phyloP scores from a whole-genome alignment of 495 filamentous ascomycete genomes.

The Ascodesmis nigricans region DNA sequence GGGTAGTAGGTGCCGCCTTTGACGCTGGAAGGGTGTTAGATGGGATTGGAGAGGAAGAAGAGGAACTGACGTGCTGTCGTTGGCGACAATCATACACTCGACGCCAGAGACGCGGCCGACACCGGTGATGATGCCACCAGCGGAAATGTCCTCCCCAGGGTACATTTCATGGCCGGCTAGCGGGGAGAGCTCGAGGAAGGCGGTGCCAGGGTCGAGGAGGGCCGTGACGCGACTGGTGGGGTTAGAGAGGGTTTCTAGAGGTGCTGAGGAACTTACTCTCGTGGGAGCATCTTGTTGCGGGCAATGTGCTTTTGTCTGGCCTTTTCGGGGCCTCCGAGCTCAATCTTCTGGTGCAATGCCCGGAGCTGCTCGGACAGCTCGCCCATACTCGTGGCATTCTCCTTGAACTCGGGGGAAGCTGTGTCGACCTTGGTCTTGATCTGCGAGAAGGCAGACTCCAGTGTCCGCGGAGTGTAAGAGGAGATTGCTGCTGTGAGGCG shows the following conservation, averaged over 20 bases:
- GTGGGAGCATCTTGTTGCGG: constrained; percentile 79
- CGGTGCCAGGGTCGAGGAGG: constrained; percentile 68
- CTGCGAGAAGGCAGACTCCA: constrained; percentile 42
- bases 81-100: constrained; percentile 82
- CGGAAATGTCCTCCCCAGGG: constrained; percentile 58
- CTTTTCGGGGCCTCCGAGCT: constrained; percentile 57
- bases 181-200: constrained; percentile 76
- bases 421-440: constrained; percentile 58
- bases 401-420: constrained; percentile 50
- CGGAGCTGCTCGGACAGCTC: constrained; percentile 43
- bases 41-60: neutral
- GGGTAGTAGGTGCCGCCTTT: constrained; percentile 99
- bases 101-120: constrained; percentile 81
- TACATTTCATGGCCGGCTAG: constrained; percentile 77
- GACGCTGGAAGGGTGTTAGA: constrained; percentile 28
- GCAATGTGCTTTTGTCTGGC: constrained; percentile 73
- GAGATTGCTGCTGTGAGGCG: too few relatives aligned
- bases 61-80: constrained; percentile 54
- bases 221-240: constrained; percentile 47
- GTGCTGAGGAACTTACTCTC: constrained; percentile 32
- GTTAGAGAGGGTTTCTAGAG: neutral
- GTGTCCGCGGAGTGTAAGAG: neutral
- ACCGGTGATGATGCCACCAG: constrained; percentile 82
- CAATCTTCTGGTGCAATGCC: constrained; percentile 44
- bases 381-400: constrained; percentile 62